These are phyloP conservation scores for Pseudovirgaria hyperparasitica DNA, from an alignment of 2,329 filamentous ascomycete genomes.

Conservation along the genomic window DNA sequence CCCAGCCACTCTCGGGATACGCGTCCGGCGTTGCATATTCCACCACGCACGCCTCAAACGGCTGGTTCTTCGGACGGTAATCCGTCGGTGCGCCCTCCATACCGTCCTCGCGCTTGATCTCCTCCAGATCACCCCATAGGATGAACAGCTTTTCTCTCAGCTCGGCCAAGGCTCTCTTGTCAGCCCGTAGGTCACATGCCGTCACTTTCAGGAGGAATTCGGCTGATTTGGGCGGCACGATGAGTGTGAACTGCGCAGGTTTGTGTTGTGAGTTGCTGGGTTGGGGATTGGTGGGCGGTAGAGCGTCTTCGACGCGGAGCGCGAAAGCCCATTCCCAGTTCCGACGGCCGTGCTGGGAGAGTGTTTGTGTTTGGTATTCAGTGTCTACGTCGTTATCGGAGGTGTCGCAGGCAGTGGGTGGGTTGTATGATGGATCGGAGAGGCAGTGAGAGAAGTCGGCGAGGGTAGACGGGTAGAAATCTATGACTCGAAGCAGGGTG, in stretches of 20 bases:
- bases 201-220: slow-evolving; percentile 43
- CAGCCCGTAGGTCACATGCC: slow-evolving; percentile 43
- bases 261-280: no score
- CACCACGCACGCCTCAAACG: slow-evolving; percentile 33
- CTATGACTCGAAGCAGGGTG: slow-evolving; percentile 60
- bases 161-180: slow-evolving; percentile 33
- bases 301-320: slow-evolving; percentile 62
- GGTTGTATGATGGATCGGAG: slow-evolving; percentile 20
- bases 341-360: slow-evolving; percentile 10
- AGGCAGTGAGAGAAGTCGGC: slow-evolving; percentile 52
- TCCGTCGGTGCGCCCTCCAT: slow-evolving; percentile 14
- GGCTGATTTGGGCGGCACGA: slow-evolving; percentile 50
- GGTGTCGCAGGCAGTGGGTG: slow-evolving; percentile 24
- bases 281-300: slow-evolving; percentile 14
- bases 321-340: slow-evolving; percentile 77
- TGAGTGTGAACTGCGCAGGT: slow-evolving; percentile 47
- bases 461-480: slow-evolving; percentile 60
- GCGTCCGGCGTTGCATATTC: no score
- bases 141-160: slow-evolving; percentile 61
- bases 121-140: slow-evolving; percentile 79
- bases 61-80: slow-evolving; percentile 21
- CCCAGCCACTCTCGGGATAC: no score
- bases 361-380: slow-evolving; percentile 24
- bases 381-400: slow-evolving; percentile 33
- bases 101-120: slow-evolving; percentile 38